Conservation (phyloP, 192 early-diverging fungal genomes). For the Coemansia pectinata region DNA sequence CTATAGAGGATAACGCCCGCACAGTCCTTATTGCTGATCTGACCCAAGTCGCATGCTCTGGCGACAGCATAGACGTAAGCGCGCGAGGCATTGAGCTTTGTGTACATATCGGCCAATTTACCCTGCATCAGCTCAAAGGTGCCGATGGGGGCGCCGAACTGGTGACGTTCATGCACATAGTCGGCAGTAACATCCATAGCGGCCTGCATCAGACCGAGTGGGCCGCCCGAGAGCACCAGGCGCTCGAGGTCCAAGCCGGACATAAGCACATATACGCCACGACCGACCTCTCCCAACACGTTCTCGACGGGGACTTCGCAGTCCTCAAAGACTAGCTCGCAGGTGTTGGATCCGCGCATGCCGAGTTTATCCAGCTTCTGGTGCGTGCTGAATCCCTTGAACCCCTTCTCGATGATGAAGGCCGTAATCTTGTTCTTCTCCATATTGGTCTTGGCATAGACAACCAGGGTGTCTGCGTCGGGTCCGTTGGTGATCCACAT, state of each 20-base stretch:
- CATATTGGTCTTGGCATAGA: slow-evolving; percentile 88
- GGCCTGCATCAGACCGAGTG: slow-evolving; percentile 88
- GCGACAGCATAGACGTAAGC: slow-evolving; percentile 90
- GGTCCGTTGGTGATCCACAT: slow-evolving; percentile 98
- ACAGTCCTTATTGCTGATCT: slow-evolving; percentile 87
- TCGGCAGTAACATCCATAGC: slow-evolving; percentile 79
- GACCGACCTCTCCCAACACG: slow-evolving; percentile 77
- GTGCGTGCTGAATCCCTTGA: slow-evolving; percentile 81
- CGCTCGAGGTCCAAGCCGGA: slow-evolving; percentile 90
- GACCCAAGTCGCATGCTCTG: slow-evolving; percentile 78
- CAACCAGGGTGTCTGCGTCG: slow-evolving; percentile 85
- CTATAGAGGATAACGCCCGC: slow-evolving; percentile 92
- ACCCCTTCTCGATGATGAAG: slow-evolving; percentile 88
- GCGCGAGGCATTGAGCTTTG: slow-evolving; percentile 88
- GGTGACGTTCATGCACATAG: slow-evolving; percentile 85
- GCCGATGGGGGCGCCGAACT: slow-evolving; percentile 84
- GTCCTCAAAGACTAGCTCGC: slow-evolving; percentile 93
- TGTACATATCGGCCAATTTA: slow-evolving; percentile 98
- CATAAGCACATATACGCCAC: slow-evolving; percentile 96
- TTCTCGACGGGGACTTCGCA: slow-evolving; percentile 89
- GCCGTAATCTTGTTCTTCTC: slow-evolving; percentile 88
- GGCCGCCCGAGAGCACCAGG: slow-evolving; percentile 86
- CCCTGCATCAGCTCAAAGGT: slow-evolving; percentile 92
- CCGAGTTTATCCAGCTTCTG: slow-evolving; percentile 95
- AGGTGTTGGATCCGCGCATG: slow-evolving; percentile 96